A percentile compares a stretch with the other conserved stretches of the same genome.
phyloP scores from a whole-genome alignment of 495 filamentous ascomycete species.

The Podospora australis region DNA sequence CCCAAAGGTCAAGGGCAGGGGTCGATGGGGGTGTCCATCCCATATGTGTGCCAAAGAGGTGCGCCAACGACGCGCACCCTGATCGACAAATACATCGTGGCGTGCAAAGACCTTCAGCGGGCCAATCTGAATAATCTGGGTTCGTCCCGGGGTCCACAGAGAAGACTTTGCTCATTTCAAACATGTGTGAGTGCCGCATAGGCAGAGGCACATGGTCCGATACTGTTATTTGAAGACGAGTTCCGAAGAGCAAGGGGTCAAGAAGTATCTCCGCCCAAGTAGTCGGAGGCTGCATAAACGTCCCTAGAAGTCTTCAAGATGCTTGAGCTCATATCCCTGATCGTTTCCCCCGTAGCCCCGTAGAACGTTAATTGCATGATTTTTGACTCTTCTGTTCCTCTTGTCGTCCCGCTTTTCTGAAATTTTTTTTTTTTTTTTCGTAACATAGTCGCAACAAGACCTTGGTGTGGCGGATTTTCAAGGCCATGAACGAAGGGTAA shows the following conservation, averaged over 20 bases:
- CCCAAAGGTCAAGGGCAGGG: conserved; percentile 18
- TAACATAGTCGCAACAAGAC: neutral
- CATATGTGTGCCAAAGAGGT: conserved; percentile 12
- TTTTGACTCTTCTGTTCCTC: conserved; percentile 3
- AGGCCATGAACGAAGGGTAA: conserved; percentile 26
- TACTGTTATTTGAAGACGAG: conserved; percentile 13
- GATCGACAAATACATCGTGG: conserved; percentile 36
- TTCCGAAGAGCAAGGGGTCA: conserved; percentile 21
- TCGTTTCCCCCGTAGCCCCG: conserved; percentile 1
- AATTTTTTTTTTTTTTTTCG: neutral
- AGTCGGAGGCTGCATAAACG: conserved; percentile 18
- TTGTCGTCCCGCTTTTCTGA: conserved; percentile 1
- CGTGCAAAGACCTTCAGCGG: conserved; percentile 20
- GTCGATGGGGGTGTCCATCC: conserved; percentile 9
- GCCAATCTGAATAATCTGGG: conserved; percentile 29
- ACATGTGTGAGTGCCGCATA: conserved; percentile 25
- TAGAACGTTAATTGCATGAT: conserved; percentile 3
- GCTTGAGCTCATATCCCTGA: conserved; percentile 9
- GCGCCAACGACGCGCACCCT: conserved; percentile 21
- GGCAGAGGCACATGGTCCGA: conserved; percentile 19
- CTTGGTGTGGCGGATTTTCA: neutral
- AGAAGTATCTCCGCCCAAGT: conserved; percentile 19
- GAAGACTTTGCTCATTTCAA: conserved; percentile 26
- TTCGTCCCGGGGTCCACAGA: conserved; percentile 20
- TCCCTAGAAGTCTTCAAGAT: conserved; percentile 21